Base-by-base conservation (phyloP, 306 rosid genomes). In the Dryas alaskensis region DNA sequence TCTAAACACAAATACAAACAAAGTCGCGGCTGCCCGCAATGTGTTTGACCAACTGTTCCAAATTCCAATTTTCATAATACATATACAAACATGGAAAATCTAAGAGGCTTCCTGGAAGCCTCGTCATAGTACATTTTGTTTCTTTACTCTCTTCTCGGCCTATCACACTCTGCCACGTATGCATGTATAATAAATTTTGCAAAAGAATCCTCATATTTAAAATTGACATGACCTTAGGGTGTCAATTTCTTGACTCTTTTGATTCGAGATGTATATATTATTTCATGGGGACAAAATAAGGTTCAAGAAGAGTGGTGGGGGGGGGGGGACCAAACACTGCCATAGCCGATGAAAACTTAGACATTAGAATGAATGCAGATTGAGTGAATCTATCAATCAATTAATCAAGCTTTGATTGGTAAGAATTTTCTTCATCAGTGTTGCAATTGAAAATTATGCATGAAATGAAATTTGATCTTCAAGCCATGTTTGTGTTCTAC, bases 41-140 rank as follows among this genome's bases (percentile, higher is more conserved):
- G 48, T 48, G 19, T 69, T 63, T 62, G 76, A 31, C 79, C 54
- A 67, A 7, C 50, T 48, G n/a, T 14, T 65, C 37, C 31, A 10
- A n/a, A 54, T 7, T 43, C 39, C 10, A 5, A 14, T 49, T 10
- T 27, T 14, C 39, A 12, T 17, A 50, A 14, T 10, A 55, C 12
- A 55, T 22, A 55, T 17, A 17, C 39, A 10, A 22, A 22, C 22
- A 7, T 0, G 22, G 50, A 48, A 42, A 48, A 50, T 10, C 53
- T 60, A 8, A 54, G 70, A 37, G 25, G 11, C 47, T 61, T 40
- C 65, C 55, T 25, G 37, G 72, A 61, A 73, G 22, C 47, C 25
- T 67, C 70, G 4, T 19, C 27, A 31, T 31, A 31, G 0, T 31
- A 31, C 37, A 31, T 31, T 31, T 31, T 31, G 37, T 31, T 31